These are phyloP conservation scores for Groenewaldozyma tartarivorans DNA, from an alignment of 805 yeast species.

Conservation along the genomic window DNA sequence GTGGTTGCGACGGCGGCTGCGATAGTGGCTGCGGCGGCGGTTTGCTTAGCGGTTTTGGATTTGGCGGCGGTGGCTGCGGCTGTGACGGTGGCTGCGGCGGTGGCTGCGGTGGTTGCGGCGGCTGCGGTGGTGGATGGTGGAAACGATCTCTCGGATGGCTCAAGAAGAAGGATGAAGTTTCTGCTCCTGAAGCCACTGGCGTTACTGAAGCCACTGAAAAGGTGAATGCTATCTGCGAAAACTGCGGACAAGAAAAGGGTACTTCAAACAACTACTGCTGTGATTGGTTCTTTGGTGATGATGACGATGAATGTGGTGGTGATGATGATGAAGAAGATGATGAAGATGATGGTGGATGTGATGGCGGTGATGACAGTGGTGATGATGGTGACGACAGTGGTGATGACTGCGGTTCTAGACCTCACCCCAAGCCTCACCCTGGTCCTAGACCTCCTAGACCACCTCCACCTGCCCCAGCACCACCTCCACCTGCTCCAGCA, in stretches of 20 bases:
- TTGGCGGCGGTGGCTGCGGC: slow-evolving; percentile 1
- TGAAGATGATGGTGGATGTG: slow-evolving; percentile 2
- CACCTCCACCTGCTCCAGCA: slow-evolving; percentile 10
- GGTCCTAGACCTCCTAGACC: slow-evolving; percentile 1
- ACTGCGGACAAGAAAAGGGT: background rate
- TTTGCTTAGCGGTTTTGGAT: slow-evolving; percentile 3
- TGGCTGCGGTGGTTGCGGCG: slow-evolving; percentile 3
- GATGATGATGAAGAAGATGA: slow-evolving; percentile 2
- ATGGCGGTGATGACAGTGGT: background rate
- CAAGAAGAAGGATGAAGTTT: background rate
- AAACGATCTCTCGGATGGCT: background rate
- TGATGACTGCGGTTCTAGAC: slow-evolving; percentile 6
- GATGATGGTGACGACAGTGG: slow-evolving; percentile 6
- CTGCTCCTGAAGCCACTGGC: background rate
- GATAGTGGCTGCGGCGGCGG: slow-evolving; percentile 1
- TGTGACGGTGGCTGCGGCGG: slow-evolving; percentile 1
- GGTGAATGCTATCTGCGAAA: background rate
- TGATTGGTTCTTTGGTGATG: background rate
- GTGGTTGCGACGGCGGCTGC: slow-evolving; percentile 3
- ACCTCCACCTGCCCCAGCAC: slow-evolving; percentile 3
- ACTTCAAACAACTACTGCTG: background rate
- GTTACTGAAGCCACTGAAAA: background rate
- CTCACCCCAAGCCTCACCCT: slow-evolving; percentile 5
- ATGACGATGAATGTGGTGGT: slow-evolving; percentile 4
- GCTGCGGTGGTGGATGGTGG: slow-evolving; percentile 1